A percentile compares a stretch with the other conserved stretches of the same genome.
Evolutionary conservation across 345 rosid species (phyloP).

Genomic region (Eucalyptus tenuipes): DNA sequence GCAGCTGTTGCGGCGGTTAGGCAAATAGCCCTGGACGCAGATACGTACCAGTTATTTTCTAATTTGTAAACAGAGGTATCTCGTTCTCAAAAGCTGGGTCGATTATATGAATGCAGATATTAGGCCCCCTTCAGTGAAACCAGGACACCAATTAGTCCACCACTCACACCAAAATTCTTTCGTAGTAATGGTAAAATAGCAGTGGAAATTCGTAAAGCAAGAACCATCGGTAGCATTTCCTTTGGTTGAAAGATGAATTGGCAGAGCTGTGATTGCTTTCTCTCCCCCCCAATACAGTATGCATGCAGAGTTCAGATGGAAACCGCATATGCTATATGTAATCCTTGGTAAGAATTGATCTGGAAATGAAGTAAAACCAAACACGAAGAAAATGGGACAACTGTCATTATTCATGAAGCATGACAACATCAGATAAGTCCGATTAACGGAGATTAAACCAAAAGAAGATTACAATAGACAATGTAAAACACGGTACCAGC

Average conservation of each 20-base stretch:
- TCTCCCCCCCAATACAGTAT: background rate
- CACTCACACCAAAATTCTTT: background rate
- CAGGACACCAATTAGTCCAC: background rate
- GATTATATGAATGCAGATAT: background rate
- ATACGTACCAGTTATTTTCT: constrained; percentile 46
- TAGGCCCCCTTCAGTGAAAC: background rate
- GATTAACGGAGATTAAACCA: background rate
- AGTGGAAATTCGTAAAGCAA: background rate
- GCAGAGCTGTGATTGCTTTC: background rate
- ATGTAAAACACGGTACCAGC: background rate
- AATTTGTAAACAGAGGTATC: constrained; percentile 22
- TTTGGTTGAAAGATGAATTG: background rate
- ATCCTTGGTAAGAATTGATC: background rate
- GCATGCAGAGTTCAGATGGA: background rate
- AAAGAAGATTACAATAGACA: background rate
- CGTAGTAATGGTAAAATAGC: background rate
- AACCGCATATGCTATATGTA: background rate
- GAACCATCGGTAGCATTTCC: background rate
- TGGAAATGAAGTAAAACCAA: background rate
- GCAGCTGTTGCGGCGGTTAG: constrained; percentile 74
- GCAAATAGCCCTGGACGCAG: constrained; percentile 59
- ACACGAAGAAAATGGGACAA: background rate
- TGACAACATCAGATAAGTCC: background rate
- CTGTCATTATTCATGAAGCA: background rate
- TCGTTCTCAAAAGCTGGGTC: background rate